Evolutionary conservation across 139 green algal species (phyloP).

Genomic region (Mesostigma viride): DNA sequence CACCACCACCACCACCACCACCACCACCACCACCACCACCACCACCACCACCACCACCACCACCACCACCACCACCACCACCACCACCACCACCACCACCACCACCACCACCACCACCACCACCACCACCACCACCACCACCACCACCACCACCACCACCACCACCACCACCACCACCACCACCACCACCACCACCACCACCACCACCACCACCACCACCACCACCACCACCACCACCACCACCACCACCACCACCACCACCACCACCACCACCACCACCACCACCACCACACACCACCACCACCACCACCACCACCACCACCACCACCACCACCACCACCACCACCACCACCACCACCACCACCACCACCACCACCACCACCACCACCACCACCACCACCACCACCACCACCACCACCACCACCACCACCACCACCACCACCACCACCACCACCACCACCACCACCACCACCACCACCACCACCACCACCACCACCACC

Average conservation of each 20-base stretch:
- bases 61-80: constrained; percentile 4
- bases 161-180: constrained; percentile 4
- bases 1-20: constrained; percentile 4
- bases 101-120: constrained; percentile 4
- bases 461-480: neutral
- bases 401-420: neutral
- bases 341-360: neutral
- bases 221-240: constrained; percentile 4
- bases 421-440: neutral
- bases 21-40: constrained; percentile 5
- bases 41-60: constrained; percentile 4
- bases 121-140: constrained; percentile 4
- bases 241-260: neutral
- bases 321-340: neutral
- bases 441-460: neutral
- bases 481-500: neutral
- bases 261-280: constrained; percentile 7
- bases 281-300: no score
- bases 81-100: constrained; percentile 5
- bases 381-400: neutral
- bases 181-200: constrained; percentile 4
- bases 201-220: constrained; percentile 5
- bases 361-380: neutral
- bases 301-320: neutral
- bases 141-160: constrained; percentile 5